A percentile compares a stretch with the other conserved stretches of the same genome.
phyloP scores from a whole-genome alignment of 371 early-diverging fungal species.

The Entomophthora muscae region DNA sequence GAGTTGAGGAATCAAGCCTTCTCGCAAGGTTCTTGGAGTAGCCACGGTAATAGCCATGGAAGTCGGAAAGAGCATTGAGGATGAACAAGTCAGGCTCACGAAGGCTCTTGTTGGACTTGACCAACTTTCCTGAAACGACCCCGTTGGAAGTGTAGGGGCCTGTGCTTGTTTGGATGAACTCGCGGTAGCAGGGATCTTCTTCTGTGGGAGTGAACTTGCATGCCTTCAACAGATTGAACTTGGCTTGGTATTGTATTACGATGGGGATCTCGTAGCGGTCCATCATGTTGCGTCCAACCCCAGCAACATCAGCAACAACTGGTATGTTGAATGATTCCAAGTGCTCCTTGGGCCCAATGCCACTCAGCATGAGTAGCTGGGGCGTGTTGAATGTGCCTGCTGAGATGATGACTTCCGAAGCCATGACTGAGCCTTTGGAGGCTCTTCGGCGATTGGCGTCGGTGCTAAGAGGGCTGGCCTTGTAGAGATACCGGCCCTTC shows the following conservation, averaged over 20 bases:
- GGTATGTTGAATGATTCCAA: background rate
- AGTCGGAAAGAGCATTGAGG: background rate
- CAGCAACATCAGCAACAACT: background rate
- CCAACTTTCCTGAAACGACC: background rate
- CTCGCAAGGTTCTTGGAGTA: background rate
- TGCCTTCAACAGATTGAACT: background rate
- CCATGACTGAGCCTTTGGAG: conserved; percentile 3
- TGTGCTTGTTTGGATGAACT: background rate
- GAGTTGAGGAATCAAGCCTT: background rate
- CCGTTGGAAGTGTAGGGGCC: conserved; percentile 7
- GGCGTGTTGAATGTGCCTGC: conserved; percentile 16
- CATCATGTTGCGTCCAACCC: conserved; percentile 5
- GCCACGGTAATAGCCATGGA: conserved; percentile 7
- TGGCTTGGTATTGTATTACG: background rate
- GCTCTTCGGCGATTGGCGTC: background rate
- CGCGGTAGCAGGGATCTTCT: conserved; percentile 5
- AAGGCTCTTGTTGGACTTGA: background rate
- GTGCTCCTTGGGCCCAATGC: conserved; percentile 11
- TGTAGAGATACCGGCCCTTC: conserved; percentile 6
- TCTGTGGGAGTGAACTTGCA: conserved; percentile 1
- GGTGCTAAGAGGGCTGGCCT: background rate
- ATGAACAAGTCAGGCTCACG: conserved; percentile 5
- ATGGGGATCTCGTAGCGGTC: conserved; percentile 5
- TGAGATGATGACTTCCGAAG: conserved; percentile 15
- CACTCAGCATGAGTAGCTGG: conserved; percentile 16